Evolutionary conservation across 257 asterid species (phyloP).

Genomic region (Hygrophila difformis): DNA sequence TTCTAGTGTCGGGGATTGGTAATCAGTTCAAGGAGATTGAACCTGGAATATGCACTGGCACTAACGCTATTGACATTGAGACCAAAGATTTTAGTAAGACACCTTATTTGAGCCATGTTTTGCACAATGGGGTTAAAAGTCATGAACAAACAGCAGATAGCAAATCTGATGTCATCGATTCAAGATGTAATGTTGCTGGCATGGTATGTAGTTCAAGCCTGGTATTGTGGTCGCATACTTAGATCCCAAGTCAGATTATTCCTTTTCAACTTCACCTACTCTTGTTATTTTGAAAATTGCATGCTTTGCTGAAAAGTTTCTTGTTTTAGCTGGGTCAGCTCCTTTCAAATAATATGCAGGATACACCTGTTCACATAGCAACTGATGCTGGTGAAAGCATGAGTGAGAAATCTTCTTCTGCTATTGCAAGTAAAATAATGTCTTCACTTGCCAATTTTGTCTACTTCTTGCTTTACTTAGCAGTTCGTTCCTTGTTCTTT

Average conservation of each 20-base stretch:
- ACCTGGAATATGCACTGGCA: constrained; percentile 13
- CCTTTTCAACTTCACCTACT: too few species aligned
- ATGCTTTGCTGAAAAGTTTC: neutral
- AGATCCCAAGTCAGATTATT: constrained; percentile 20
- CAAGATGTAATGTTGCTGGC: constrained; percentile 11
- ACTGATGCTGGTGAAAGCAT: constrained; percentile 33
- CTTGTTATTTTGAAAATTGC: neutral
- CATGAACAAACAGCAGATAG: constrained; percentile 18
- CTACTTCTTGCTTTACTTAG: constrained; percentile 11
- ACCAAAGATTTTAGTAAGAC: constrained; percentile 17
- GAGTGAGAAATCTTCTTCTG: constrained; percentile 38
- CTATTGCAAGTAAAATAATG: constrained; percentile 28
- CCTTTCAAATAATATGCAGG: constrained; percentile 37
- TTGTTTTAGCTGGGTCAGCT: constrained; percentile 1
- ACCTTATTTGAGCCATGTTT: constrained; percentile 12
- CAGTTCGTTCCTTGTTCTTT: constrained; percentile 2
- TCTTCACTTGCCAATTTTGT: constrained; percentile 19
- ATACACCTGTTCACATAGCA: constrained; percentile 26
- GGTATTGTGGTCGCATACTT: constrained; percentile 20
- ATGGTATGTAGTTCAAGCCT: constrained; percentile 19
- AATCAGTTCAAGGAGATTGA: constrained; percentile 22
- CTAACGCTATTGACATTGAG: constrained; percentile 18
- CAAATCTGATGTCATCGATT: constrained; percentile 17
- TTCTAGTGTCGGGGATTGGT: constrained; percentile 25
- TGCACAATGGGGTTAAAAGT: constrained; percentile 8